phyloP scores from a whole-genome alignment of 2,329 filamentous ascomycete species.

The Ceratocystis destructans region DNA sequence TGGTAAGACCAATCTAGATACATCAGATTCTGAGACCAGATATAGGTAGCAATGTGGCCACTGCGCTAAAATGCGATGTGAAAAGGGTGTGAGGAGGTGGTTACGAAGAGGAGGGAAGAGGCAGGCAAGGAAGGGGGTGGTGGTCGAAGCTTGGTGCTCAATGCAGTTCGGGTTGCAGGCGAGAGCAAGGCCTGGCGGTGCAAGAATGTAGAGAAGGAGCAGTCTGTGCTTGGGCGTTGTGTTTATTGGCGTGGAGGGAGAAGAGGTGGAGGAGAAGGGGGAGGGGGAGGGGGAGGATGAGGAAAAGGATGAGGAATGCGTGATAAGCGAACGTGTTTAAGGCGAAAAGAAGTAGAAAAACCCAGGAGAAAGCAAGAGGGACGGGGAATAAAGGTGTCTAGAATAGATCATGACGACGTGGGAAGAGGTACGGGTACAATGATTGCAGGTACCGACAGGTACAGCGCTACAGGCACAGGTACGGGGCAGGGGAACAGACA shows the following conservation, averaged over 20 bases:
- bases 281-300: neutral
- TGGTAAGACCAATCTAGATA: neutral
- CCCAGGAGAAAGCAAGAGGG: neutral
- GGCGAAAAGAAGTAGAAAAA: neutral
- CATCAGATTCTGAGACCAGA: neutral
- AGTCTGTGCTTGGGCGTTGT: constrained; percentile 1
- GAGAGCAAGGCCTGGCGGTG: neutral
- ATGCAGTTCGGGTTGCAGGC: constrained; percentile 1
- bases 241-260: neutral
- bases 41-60: constrained; percentile 5
- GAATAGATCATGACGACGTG: neutral
- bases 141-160: constrained; percentile 1
- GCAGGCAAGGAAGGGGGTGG: neutral
- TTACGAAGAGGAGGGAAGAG: too few species aligned
- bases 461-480: neutral
- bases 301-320: neutral
- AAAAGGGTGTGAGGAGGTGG: neutral
- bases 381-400: too few species aligned
- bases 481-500: neutral
- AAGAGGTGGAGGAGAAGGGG: neutral
- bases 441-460: neutral
- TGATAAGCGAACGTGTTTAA: neutral
- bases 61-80: neutral
- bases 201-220: neutral
- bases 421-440: neutral